Percentiles rank a stretch among this genome's conserved stretches.
Evolutionary conservation across 106 monocot genomes (phyloP).

Genomic region (Iris macrosiphon): DNA sequence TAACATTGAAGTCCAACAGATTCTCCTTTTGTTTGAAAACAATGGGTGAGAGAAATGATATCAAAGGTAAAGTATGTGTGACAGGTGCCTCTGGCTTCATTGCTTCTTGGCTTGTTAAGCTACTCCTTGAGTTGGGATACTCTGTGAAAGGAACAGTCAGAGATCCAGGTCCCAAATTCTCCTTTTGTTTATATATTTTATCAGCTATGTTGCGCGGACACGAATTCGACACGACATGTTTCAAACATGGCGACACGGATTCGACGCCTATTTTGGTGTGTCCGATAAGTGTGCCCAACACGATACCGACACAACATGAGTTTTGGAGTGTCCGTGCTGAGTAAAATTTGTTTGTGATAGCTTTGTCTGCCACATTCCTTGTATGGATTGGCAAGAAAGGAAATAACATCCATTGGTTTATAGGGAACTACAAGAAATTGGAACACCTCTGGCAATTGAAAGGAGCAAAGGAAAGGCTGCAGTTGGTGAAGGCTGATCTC

Average conservation of each 20-base stretch:
- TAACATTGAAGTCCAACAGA: too few species aligned
- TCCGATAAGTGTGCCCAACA: too few species aligned
- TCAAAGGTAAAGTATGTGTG: slow-evolving; percentile 8
- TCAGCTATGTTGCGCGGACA: too few species aligned
- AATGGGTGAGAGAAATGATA: too few species aligned
- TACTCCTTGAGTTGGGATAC: slow-evolving; percentile 6
- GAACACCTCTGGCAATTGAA: slow-evolving; percentile 68
- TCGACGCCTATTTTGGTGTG: too few species aligned
- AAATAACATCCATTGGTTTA: not conserved
- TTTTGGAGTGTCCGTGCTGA: not conserved
- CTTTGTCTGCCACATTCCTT: not conserved
- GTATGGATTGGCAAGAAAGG: too few species aligned
- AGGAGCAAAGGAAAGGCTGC: slow-evolving; percentile 76
- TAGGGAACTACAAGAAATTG: slow-evolving; percentile 51
- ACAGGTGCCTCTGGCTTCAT: slow-evolving; percentile 12
- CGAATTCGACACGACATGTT: too few species aligned
- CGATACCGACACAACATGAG: too few species aligned
- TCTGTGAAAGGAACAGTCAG: slow-evolving; percentile 12
- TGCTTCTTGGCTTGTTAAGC: slow-evolving; percentile 13
- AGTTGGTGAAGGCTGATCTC: slow-evolving; percentile 67
- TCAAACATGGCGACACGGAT: too few species aligned
- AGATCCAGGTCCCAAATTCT: slow-evolving; percentile 3
- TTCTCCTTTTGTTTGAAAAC: too few species aligned
- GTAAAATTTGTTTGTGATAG: not conserved
- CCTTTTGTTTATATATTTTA: not conserved